phyloP scores from a whole-genome alignment of 176 grass and related monocot species.

The Poa annua region DNA sequence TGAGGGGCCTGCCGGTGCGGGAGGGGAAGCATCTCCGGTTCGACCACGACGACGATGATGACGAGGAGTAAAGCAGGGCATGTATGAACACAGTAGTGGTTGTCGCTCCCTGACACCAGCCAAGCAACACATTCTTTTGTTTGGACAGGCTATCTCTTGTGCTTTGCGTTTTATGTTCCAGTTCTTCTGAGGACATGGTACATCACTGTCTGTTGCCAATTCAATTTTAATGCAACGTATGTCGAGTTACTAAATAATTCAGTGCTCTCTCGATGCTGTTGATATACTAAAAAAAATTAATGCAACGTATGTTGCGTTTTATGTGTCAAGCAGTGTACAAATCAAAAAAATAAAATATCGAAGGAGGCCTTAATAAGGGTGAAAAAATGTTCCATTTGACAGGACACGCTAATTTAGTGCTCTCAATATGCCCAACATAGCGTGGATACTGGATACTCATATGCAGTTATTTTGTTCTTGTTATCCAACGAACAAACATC shows the following conservation, averaged over 20 bases:
- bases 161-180: not conserved
- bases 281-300: too few species aligned
- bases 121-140: constrained; percentile 35
- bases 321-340: too few species aligned
- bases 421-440: too few species aligned
- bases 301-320: too few species aligned
- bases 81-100: constrained; percentile 22
- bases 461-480: too few species aligned
- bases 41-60: constrained; percentile 51
- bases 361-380: too few species aligned
- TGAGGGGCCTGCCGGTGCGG: constrained; percentile 56
- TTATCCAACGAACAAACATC: too few species aligned
- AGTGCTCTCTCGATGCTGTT: not conserved
- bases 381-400: too few species aligned
- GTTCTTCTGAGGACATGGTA: constrained; percentile 23
- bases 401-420: too few species aligned
- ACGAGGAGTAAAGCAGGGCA: constrained; percentile 40
- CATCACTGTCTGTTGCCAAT: not conserved
- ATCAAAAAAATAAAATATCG: too few species aligned
- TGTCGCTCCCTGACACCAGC: constrained; percentile 53
- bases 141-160: not conserved
- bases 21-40: constrained; percentile 83
- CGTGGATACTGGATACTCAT: too few species aligned
- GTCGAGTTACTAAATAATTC: not conserved
- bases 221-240: not conserved